These are phyloP conservation scores for Cenococcum geophilum DNA, from an alignment of 495 filamentous ascomycete species.

Conservation along the genomic window DNA sequence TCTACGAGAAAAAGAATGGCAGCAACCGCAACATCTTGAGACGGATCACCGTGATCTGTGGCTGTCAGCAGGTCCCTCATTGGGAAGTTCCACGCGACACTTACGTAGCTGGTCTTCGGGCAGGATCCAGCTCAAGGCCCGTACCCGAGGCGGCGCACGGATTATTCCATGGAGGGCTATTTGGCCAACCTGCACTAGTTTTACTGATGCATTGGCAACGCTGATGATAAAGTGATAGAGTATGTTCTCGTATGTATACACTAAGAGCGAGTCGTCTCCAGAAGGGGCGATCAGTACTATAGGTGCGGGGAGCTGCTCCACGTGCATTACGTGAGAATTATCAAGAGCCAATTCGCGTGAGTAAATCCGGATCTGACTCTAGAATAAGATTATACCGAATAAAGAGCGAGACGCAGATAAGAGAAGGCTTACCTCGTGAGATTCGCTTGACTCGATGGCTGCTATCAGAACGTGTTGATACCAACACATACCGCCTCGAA, in stretches of 20 bases:
- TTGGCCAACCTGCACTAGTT: conserved; percentile 84
- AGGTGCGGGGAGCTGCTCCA: conserved; percentile 71
- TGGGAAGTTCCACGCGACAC: conserved; percentile 26
- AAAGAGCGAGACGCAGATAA: not conserved
- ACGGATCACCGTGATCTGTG: conserved; percentile 79
- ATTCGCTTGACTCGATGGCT: conserved; percentile 78
- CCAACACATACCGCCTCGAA: conserved; percentile 97
- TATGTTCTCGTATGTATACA: conserved; percentile 95
- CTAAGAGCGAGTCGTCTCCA: conserved; percentile 88
- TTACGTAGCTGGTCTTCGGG: conserved; percentile 81
- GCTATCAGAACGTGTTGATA: conserved; percentile 92
- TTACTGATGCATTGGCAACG: conserved; percentile 57
- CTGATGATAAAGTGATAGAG: conserved; percentile 90
- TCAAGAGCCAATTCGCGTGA: conserved; percentile 81
- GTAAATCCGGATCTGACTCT: conserved; percentile 68
- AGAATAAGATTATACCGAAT: not conserved
- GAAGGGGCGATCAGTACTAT: conserved; percentile 80
- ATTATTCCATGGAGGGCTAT: conserved; percentile 97
- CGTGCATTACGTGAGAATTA: conserved; percentile 61
- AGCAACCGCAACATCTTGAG: conserved; percentile 90
- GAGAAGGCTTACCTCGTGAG: conserved; percentile 59
- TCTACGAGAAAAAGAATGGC: conserved; percentile 93
- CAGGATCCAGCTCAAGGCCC: conserved; percentile 91
- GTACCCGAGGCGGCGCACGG: conserved; percentile 81
- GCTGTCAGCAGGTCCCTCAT: conserved; percentile 4